Percentiles rank a stretch among this genome's conserved stretches.
phyloP scores from a whole-genome alignment of 805 yeast genomes.

The Starmerella vaccinii region DNA sequence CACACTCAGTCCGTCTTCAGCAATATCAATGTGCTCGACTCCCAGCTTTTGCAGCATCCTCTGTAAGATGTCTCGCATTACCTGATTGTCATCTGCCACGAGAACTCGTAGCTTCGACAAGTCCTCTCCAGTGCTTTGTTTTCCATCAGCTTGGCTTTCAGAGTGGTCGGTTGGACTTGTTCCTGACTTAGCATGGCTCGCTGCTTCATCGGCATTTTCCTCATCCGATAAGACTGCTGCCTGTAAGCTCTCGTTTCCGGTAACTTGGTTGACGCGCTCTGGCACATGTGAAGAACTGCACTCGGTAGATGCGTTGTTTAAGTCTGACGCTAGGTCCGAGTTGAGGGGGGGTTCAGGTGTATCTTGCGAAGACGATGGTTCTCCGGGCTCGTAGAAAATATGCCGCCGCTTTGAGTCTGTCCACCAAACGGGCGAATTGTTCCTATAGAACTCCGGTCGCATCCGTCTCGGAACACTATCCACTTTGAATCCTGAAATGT shows the following conservation, averaged over 20 bases:
- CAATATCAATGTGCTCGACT: constrained; percentile 55
- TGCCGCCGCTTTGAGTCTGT: constrained; percentile 1
- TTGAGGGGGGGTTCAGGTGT: not conserved
- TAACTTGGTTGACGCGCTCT: no score
- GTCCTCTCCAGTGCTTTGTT: no score
- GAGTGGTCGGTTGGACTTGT: no score
- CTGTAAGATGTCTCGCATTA: constrained; percentile 84
- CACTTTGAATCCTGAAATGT: not conserved
- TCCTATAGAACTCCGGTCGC: not conserved
- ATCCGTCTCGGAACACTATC: not conserved
- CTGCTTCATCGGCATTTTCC: no score
- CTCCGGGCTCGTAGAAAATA: not conserved
- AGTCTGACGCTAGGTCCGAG: not conserved
- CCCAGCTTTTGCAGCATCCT: constrained; percentile 79
- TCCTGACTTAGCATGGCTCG: no score
- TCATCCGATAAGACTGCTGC: no score
- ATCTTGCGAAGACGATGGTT: not conserved
- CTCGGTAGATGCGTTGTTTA: no score
- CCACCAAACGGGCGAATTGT: constrained; percentile 7
- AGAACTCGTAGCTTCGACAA: constrained; percentile 37
- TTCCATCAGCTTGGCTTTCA: no score
- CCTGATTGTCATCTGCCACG: constrained; percentile 82
- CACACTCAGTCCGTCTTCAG: constrained; percentile 83
- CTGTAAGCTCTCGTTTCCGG: no score
- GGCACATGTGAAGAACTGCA: no score